Evolutionary conservation across 768 basidiomycete species (phyloP), one percentile per base, ranked within the genome.

Genomic region (Mycena metata): DNA sequence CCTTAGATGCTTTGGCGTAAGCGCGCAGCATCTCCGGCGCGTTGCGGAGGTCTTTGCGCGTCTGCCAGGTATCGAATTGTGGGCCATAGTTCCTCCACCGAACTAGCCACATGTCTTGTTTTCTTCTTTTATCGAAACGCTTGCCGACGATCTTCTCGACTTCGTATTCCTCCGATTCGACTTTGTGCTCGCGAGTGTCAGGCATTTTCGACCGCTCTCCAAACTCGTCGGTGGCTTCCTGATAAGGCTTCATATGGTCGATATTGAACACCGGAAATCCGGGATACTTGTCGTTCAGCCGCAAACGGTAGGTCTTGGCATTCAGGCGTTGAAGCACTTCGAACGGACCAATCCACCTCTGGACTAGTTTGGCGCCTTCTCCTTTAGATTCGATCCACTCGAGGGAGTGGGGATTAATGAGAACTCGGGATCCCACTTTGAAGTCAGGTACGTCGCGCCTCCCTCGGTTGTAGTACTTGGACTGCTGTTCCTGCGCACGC

Each of bases 361-460:
- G 33, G 15, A 36, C 26, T 6, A 52, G 51, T 30, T 30, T 33
- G 2, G 30, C 26, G 10, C 51, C 51, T 33, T 52, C 51, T 24
- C 30, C 51, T 26, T 52, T 52, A 11, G 51, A 52, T n/a, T 52
- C 51, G 7, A 15, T 2, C 51, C 51, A 52, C 15, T 52, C 51
- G 16, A 52, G n/a, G 7, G 51, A 33, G 26, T 52, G 51, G 3
- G 51, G 51, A 33, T 16, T 52, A 15, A 52, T 52, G 4, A 52
- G 19, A 9, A 52, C 51, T 26, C 16, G 10, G 5, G 13, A 13
- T 9, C 51, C 51, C 10, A 33, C 30, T 33, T 52, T 52, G 51
- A 52, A 52, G 8, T 52, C 30, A 8, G 33, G 51, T 17, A 52
- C 33, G 3, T 52, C 51, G 16, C 26, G 23, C 15, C 30, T 52